phyloP scores from a whole-genome alignment of 2,329 filamentous ascomycete genomes.

The Xylariaceae sp. region DNA sequence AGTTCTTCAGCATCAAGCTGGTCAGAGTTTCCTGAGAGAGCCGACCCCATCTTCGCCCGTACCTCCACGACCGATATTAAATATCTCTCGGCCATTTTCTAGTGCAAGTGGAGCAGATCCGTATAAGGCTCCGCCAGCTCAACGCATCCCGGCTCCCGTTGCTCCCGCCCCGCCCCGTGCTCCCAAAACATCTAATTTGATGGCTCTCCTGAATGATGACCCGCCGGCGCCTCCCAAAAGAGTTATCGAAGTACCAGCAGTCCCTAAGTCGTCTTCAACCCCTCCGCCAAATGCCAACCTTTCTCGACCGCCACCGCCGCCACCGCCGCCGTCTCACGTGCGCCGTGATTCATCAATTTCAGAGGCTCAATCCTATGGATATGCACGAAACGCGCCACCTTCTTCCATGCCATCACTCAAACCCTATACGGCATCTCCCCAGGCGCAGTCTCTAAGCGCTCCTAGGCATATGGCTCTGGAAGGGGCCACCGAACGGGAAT shows the following conservation, averaged over 20 bases:
- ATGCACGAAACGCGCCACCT: constrained; percentile 37
- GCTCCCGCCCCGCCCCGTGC: constrained; percentile 38
- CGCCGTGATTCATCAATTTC: constrained; percentile 40
- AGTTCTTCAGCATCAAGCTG: constrained; percentile 37
- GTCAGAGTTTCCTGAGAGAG: constrained; percentile 39
- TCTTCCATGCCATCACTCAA: constrained; percentile 52
- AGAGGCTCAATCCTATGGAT: constrained; percentile 43
- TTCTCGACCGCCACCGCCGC: constrained; percentile 38
- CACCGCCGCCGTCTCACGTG: constrained; percentile 38
- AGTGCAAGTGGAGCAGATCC: constrained; percentile 29
- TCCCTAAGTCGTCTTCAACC: constrained; percentile 42
- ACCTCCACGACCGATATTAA: constrained; percentile 33
- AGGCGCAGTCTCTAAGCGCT: constrained; percentile 41
- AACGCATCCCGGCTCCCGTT: constrained; percentile 36
- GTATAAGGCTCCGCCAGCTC: constrained; percentile 33
- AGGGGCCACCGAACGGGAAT: constrained; percentile 39
- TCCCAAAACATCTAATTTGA: constrained; percentile 56
- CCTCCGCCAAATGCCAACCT: constrained; percentile 44
- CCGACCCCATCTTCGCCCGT: constrained; percentile 37
- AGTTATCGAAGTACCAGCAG: constrained; percentile 41
- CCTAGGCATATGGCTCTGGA: constrained; percentile 44
- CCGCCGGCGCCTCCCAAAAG: constrained; percentile 47
- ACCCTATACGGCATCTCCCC: constrained; percentile 48
- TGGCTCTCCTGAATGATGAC: constrained; percentile 59
- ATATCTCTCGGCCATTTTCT: constrained; percentile 28